Evolutionary conservation across 495 filamentous ascomycete species (phyloP), one percentile per base, ranked within the genome.

Genomic region (Sabuloglossum arenarium): DNA sequence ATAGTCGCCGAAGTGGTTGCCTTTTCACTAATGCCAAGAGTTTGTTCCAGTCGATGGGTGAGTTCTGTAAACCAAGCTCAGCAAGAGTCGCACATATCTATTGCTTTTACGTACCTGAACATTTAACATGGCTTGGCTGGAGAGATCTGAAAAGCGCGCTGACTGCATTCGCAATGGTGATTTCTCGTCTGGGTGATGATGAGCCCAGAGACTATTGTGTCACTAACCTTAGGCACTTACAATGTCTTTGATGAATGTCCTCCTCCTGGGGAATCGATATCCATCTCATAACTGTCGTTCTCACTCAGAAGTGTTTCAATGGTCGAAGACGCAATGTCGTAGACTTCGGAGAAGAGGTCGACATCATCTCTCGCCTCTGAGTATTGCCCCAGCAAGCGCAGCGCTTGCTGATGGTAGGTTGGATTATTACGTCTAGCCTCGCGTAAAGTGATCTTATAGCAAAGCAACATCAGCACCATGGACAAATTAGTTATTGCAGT

Each of bases 401-500:
- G 70, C 19, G 85, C 86, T 63, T 84, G 75, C 23, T 81, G 84
- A 14, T 85, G 78, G 67, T 95, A 98, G 1, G 71, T 67, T 25
- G 77, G 75, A 64, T 96, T 98, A 60, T 85, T 85, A 16, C 91
- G 79, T 70, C 88, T 94, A 9, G 88, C 88, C 75, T 98, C 91
- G 53, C 90, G 79, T 53, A 89, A 68, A 21, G 80, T 74, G 60
- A 95, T 85, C 64, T 61, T 45, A 47, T 52, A 53, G 43, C 43
- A 32, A 16, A 27, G 16, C 9, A 51, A 27, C 16, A 30, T 51
- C 47, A 51, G 47, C 47, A 11, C 19, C 12, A 14, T 37, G 12
- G 11, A 14, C 34, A 37, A 37, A 14, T n/a, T n/a, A n/a, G n/a
- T n/a, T n/a, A n/a, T n/a, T n/a, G n/a, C n/a, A 31, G 30, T 27